A percentile compares a stretch with the other conserved stretches of the same genome.
phyloP scores from a whole-genome alignment of 257 asterid species.

The Petunia axillaris region DNA sequence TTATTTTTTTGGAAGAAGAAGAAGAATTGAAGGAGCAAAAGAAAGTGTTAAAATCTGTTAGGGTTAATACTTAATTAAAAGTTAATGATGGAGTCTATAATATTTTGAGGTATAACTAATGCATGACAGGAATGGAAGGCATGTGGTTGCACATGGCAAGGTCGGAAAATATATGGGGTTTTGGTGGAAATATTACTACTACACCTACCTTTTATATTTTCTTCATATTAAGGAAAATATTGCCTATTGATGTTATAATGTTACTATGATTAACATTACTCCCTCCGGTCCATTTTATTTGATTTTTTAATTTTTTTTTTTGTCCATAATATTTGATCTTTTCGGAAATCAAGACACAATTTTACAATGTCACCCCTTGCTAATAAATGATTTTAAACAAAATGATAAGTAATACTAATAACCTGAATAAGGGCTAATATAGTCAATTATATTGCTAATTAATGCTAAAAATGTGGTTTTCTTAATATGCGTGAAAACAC shows the following conservation, averaged over 20 bases:
- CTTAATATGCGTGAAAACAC: too few relatives aligned
- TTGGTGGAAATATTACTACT: constrained; percentile 38
- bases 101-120: not conserved
- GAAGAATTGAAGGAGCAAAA: constrained; percentile 27
- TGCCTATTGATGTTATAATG: not conserved
- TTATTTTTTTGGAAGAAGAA: not conserved
- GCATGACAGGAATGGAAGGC: constrained; percentile 40
- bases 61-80: not conserved
- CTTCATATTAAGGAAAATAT: not conserved
- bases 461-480: too few relatives aligned
- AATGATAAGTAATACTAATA: too few relatives aligned
- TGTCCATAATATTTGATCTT: too few relatives aligned
- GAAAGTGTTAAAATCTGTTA: not conserved
- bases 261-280: too few relatives aligned
- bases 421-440: too few relatives aligned
- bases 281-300: too few relatives aligned
- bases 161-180: constrained; percentile 53
- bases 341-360: too few relatives aligned
- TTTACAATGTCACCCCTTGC: too few relatives aligned
- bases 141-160: constrained; percentile 83
- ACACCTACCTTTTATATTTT: not conserved
- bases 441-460: too few relatives aligned
- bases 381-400: too few relatives aligned
- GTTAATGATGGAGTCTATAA: not conserved
- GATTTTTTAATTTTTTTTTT: too few relatives aligned